These are phyloP conservation scores for Ogataea neopini DNA, from an alignment of 805 yeast genomes.

Conservation along the genomic window DNA sequence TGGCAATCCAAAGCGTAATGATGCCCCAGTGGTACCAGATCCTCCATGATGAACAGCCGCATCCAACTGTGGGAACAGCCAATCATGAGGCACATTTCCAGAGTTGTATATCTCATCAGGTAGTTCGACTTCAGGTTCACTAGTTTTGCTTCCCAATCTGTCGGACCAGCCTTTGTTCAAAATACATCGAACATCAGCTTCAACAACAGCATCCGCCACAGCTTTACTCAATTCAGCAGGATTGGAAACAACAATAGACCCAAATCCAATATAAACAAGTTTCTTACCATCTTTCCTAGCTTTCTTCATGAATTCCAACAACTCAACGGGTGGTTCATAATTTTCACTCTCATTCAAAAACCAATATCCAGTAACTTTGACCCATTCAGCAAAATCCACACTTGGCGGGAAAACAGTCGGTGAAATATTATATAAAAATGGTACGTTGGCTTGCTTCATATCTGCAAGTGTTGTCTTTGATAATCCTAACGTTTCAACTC, in stretches of 20 bases:
- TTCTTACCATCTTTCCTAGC: conserved; percentile 66
- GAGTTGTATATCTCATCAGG: conserved; percentile 70
- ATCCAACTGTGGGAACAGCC: conserved; percentile 87
- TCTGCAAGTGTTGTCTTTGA: conserved; percentile 68
- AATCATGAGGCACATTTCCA: conserved; percentile 85
- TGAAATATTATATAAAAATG: conserved; percentile 86
- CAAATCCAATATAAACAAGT: conserved; percentile 90
- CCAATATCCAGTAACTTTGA: conserved; percentile 96
- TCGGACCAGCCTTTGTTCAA: conserved; percentile 96
- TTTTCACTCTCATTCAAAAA: conserved; percentile 58
- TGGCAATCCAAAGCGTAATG: conserved; percentile 82
- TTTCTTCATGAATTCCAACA: conserved; percentile 56
- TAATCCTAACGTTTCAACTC: conserved; percentile 63
- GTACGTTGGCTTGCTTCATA: conserved; percentile 77
- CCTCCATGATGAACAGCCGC: conserved; percentile 99
- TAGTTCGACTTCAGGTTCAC: conserved; percentile 45
- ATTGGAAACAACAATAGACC: conserved; percentile 88
- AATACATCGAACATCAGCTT: conserved; percentile 83
- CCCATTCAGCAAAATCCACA: conserved; percentile 92
- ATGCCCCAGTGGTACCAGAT: conserved; percentile 94
- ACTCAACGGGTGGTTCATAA: conserved; percentile 60
- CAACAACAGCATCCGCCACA: conserved; percentile 72
- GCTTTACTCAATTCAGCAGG: conserved; percentile 78
- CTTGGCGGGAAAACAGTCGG: conserved; percentile 91
- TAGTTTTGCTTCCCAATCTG: conserved; percentile 45